Evolutionary conservation across 2,329 filamentous ascomycete species (phyloP), one percentile per base, ranked within the genome.

Genomic region (Zopfia rhizophila): DNA sequence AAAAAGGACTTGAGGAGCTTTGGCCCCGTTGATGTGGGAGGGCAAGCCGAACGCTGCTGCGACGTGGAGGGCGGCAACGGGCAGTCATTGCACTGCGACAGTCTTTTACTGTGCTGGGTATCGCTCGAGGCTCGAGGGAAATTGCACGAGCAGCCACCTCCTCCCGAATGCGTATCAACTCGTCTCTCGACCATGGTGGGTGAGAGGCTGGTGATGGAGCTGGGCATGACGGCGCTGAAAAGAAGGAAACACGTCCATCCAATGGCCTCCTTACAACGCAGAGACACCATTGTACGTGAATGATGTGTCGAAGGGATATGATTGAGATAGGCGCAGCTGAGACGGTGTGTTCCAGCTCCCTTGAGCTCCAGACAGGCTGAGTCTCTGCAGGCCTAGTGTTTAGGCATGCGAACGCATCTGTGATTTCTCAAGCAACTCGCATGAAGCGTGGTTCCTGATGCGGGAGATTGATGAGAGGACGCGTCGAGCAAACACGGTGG

Each of bases 121-220:
- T 60, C 51, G 56, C 28, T 51, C 31, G 47, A 48, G 21, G 43
- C 48, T 37, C 33, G 42, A 38, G 36, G 54, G 66, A 68, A 55
- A 69, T 69, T 70, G 51, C 58, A 46, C 35, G 17, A 8, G 50
- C 48, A 51, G 54, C 55, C 58, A 63, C 61, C 55, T 55, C 41
- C 54, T 50, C 45, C 8, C 31, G 31, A 11, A 19, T 35, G 8
- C 22, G 31, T 12, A 30, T 13, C 30, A 14, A 7, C 27, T 23
- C 17, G 5, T 33, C 18, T 23, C 14, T 21, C 10, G 14, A 5
- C 11, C 17, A 13, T 12, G 27, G 39, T 41, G 49, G 38, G 28
- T 50, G 52, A 41, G 38, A 7, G 7, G n/a, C 29, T 7, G 29
- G 17, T 31, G 29, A 14, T 31, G 7, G 29, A 31, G 29, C 29